phyloP scores from a whole-genome alignment of 2,329 filamentous ascomycete genomes.

The Aspergillus novoparasiticus region DNA sequence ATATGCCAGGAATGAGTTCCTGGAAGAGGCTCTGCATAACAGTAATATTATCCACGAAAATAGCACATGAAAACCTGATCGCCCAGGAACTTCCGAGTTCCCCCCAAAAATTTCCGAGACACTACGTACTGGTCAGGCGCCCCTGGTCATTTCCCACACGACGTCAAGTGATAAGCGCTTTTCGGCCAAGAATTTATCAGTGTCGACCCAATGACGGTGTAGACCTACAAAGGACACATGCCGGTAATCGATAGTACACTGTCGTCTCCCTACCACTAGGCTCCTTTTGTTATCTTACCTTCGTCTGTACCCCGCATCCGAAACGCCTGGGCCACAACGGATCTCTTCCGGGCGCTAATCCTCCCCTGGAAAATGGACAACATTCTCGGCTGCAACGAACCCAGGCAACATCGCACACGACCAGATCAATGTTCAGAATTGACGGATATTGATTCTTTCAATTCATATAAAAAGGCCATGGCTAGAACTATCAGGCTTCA shows the following conservation, averaged over 20 bases:
- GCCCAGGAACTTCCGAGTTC: conserved; percentile 2
- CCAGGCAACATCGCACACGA: conserved; percentile 1
- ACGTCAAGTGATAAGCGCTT: conserved; percentile 11
- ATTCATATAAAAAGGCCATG: background rate
- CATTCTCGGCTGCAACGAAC: background rate
- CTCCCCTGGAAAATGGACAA: conserved; percentile 1
- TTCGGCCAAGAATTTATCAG: conserved; percentile 6
- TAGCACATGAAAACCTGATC: conserved; percentile 7
- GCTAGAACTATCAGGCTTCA: background rate
- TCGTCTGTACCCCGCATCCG: conserved; percentile 28
- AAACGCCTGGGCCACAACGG: conserved; percentile 24
- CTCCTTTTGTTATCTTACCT: conserved; percentile 3
- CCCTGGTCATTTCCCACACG: conserved; percentile 3
- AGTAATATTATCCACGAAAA: background rate
- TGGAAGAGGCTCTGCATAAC: background rate
- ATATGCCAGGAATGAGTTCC: background rate
- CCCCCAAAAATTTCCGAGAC: conserved; percentile 4
- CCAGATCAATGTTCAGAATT: background rate
- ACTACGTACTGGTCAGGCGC: conserved; percentile 3
- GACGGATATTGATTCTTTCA: background rate
- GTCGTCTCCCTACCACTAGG: conserved; percentile 1
- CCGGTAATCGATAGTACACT: background rate
- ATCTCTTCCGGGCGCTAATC: conserved; percentile 20
- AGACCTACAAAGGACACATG: background rate
- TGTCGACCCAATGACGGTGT: conserved; percentile 2